Base-by-base conservation (phyloP, 2,329 filamentous ascomycete genomes). In the Clarireedia monteithiana region DNA sequence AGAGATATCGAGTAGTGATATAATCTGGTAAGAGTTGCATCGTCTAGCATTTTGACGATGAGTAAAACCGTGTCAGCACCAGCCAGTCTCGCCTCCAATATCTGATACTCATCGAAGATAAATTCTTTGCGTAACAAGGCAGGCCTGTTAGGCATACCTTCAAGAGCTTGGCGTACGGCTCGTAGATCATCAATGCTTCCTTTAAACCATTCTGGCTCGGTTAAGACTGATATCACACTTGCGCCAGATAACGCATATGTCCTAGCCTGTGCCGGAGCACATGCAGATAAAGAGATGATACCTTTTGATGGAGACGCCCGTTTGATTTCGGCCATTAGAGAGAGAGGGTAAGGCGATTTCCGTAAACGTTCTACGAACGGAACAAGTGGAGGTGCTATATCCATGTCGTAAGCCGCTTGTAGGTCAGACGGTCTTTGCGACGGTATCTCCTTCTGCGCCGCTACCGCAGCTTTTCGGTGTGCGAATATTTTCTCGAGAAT, bases 131-230 rank as follows among this genome's bases (percentile, higher is more conserved):
- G 85, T 30, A 99, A 75, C 12, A 99, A 82, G 2, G 92, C 95
- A 2, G 94, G 95, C 52, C 94, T 82, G 69, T 96, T 95, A 1
- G 89, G 86, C 85, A 99, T 91, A 12, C 88, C 86, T 64, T 91
- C 83, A n/a, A 99, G 75, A 49, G 89, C 91, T 71, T 92, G 88
- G 46, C 94, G 84, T 30, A 97, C 94, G 36, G 86, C 84, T 58
- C 88, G 83, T 53, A 99, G 75, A 69, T 99, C 94, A 57, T 99
- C 92, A 59, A 99, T 91, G 71, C 88, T 95, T 48, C 94, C 94
- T 74, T 96, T 97, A 78, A 99, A 99, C 94, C 94, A 99, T 68
- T 97, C 88, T 0, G 95, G 94, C 72, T 99, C 94, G 0, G 94
- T 99, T 48, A 99, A 80, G n/a, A 99, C 94, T 1, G 94, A 97